Evolutionary conservation across 129 eudicot genomes (phyloP).

Genomic region (Apium graveolens): DNA sequence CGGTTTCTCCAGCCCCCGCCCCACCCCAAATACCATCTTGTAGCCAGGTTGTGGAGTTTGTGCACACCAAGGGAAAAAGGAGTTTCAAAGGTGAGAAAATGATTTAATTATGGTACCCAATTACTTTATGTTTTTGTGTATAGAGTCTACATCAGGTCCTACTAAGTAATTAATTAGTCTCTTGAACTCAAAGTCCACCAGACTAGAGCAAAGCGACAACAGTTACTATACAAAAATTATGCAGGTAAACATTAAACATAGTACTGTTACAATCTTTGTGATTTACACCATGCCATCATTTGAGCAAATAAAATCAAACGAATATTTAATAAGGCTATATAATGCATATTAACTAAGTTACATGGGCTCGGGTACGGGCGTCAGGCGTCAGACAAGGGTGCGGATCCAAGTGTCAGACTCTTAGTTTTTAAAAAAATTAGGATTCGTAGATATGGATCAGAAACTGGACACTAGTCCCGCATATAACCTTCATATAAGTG

Average conservation of each 20-base stretch:
- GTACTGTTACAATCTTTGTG: not conserved
- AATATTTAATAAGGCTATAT: not conserved
- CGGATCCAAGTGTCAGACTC: too few relatives aligned
- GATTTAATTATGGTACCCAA: not conserved
- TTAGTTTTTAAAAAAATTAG: too few relatives aligned
- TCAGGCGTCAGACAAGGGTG: too few relatives aligned
- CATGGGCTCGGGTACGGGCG: too few relatives aligned
- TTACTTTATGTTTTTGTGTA: not conserved
- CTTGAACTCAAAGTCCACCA: not conserved
- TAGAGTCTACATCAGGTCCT: not conserved
- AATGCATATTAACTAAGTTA: too few relatives aligned
- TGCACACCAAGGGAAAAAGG: not conserved
- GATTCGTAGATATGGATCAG: too few relatives aligned
- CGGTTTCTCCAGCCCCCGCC: too few relatives aligned
- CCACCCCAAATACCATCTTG: too few relatives aligned
- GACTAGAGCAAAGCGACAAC: not conserved
- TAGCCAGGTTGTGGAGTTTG: not conserved
- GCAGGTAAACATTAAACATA: not conserved
- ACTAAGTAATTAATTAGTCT: not conserved
- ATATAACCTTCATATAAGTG: too few relatives aligned
- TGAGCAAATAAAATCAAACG: not conserved
- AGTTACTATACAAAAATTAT: not conserved
- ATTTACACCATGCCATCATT: not conserved
- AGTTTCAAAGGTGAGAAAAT: not conserved
- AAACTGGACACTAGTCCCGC: too few relatives aligned